Percentiles rank a stretch among this genome's conserved stretches.
Evolutionary conservation across 768 basidiomycete genomes (phyloP).

Genomic region (Suillus luteus): DNA sequence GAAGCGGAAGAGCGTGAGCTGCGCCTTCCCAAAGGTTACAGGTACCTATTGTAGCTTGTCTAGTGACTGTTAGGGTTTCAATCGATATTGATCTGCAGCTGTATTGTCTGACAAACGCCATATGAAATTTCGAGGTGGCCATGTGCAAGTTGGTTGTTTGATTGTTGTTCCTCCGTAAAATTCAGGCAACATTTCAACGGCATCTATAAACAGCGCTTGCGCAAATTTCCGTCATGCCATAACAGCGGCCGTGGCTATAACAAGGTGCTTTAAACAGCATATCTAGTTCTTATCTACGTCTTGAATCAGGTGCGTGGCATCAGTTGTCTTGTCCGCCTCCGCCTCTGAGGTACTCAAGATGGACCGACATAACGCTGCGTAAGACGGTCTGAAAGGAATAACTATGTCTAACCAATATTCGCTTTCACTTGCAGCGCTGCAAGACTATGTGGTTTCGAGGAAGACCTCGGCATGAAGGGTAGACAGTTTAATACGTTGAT

Average conservation of each 20-base stretch:
- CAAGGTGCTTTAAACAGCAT: constrained; percentile 30
- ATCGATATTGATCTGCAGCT: background rate
- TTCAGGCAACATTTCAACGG: no score
- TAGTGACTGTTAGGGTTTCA: background rate
- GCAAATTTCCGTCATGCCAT: no score
- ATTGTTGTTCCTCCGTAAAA: background rate
- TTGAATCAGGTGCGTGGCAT: constrained; percentile 41
- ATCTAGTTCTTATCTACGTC: constrained; percentile 45
- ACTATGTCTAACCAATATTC: background rate
- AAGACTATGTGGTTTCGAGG: constrained; percentile 60
- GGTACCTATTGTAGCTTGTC: constrained; percentile 43
- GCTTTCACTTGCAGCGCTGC: constrained; percentile 49
- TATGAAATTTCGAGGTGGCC: no score
- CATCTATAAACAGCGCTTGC: no score
- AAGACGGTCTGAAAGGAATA: constrained; percentile 17
- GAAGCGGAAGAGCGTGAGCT: constrained; percentile 40
- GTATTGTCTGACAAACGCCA: background rate
- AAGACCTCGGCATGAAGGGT: constrained; percentile 53
- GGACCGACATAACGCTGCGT: constrained; percentile 68
- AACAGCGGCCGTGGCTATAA: no score
- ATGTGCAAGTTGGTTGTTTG: background rate
- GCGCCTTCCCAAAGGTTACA: constrained; percentile 37
- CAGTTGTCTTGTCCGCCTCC: background rate
- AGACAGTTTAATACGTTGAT: constrained; percentile 65
- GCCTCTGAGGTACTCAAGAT: constrained; percentile 37